These are phyloP conservation scores for Solanum aculeatissimum DNA, from an alignment of 305 asterid genomes.

Conservation along the genomic window DNA sequence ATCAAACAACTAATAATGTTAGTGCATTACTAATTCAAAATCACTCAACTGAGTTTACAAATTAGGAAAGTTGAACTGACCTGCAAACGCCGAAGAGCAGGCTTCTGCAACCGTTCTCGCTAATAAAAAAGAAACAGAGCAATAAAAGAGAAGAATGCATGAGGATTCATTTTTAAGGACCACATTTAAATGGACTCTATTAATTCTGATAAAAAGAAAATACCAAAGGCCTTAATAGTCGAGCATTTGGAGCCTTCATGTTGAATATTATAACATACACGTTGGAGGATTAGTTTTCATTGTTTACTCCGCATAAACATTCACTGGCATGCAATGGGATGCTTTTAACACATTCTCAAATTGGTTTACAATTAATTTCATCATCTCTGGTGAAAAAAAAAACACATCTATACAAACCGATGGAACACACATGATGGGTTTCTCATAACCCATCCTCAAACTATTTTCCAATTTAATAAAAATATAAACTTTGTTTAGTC, in stretches of 20 bases:
- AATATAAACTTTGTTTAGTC: too few species aligned
- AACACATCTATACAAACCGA: neutral
- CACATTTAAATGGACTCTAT: neutral
- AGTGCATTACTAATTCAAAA: neutral
- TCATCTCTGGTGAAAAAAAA: neutral
- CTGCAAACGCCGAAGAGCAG: conserved; percentile 92
- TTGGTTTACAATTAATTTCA: neutral
- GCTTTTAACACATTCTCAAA: neutral
- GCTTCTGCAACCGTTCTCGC: conserved; percentile 96
- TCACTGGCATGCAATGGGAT: neutral
- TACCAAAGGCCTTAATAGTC: neutral
- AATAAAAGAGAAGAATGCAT: conserved; percentile 11
- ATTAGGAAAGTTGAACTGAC: conserved; percentile 26
- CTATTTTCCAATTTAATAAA: neutral
- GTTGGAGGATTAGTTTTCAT: neutral
- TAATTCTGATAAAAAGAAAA: neutral
- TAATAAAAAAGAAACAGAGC: conserved; percentile 23
- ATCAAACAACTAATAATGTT: neutral
- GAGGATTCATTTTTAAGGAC: conserved; percentile 4
- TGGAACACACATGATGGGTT: neutral
- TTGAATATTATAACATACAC: neutral
- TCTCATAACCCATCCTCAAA: neutral
- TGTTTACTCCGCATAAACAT: neutral
- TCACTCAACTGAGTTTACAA: neutral
- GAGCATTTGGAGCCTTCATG: neutral